Base-by-base conservation (phyloP, 2,329 filamentous ascomycete genomes). In the Pyrenochaeta sp. region DNA sequence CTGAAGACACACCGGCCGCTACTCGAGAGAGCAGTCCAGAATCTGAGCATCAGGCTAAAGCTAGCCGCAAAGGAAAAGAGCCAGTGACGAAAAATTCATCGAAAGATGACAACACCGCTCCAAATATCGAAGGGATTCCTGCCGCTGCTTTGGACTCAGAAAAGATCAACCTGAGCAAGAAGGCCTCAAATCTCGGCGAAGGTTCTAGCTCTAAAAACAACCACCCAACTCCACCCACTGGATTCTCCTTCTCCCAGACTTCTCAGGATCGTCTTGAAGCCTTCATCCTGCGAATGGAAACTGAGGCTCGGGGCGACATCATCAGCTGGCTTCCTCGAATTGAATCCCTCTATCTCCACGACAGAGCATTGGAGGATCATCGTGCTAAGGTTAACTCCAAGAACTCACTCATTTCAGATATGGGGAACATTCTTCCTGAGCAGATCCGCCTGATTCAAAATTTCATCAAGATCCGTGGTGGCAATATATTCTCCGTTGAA, bases 331-430 rank as follows among this genome's bases (percentile, higher is more conserved):
- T 41, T 3, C 44, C 45, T 28, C 26, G 31, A 8, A 41, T 55
- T 11, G 36, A 58, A 8, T 35, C 14, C 4, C 46, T 62, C 6
- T 43, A 41, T 9, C 51, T 62, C 27, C 31, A 44, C 10, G 14
- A 46, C 3, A 20, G 21, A 1, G 35, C 30, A 13, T 48, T 59
- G 22, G 7, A 49, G 17, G 28, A 38, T 7, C 49, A 56, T 19
- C 8, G 55, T 6, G 19, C 13, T 5, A 46, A 30, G 9, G 41
- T 54, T 10, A 44, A 41, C 1, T 8, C 41, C 3, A 17, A 45
- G 1, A 50, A 56, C 38, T 61, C 59, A 3, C 34, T 63, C 19
- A 26, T 64, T 15, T 36, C 61, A 7, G 26, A 51, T 1, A 38
- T 64, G 3, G 24, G 41, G 23, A 32, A 50, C 11, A 35, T 65